phyloP scores from a whole-genome alignment of 78 protist species.

The Dictyostelium capitatum region DNA sequence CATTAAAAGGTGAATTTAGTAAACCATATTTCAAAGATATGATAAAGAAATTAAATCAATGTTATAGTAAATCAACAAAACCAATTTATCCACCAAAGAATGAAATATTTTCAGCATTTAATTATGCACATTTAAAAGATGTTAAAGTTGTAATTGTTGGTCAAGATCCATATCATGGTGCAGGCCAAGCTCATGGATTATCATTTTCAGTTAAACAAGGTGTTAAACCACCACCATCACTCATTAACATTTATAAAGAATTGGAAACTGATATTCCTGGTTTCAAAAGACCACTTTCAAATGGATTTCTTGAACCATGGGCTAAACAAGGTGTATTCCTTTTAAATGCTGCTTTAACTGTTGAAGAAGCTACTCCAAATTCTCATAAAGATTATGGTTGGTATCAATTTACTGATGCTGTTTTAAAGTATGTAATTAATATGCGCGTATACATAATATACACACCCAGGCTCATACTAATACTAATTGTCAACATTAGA shows the following conservation, averaged over 20 bases:
- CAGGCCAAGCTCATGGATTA: constrained; percentile 91
- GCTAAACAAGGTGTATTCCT: constrained; percentile 90
- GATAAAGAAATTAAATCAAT: constrained; percentile 16
- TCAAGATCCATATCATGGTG: constrained; percentile 90
- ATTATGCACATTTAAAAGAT: constrained; percentile 51
- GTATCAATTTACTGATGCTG: constrained; percentile 88
- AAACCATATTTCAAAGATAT: constrained; percentile 52
- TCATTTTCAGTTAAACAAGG: constrained; percentile 84
- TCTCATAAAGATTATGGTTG: constrained; percentile 87
- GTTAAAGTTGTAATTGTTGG: constrained; percentile 90
- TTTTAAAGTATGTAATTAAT: constrained; percentile 3
- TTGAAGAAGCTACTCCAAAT: constrained; percentile 70
- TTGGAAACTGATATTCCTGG: constrained; percentile 24
- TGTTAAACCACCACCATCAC: constrained; percentile 76
- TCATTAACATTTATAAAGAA: constrained; percentile 87
- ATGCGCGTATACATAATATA: background rate
- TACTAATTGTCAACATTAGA: background rate
- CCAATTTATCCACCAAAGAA: constrained; percentile 79
- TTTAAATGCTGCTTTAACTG: constrained; percentile 88
- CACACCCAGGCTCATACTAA: background rate
- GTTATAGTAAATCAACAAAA: background rate
- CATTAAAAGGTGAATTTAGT: constrained; percentile 4
- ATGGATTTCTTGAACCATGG: constrained; percentile 86
- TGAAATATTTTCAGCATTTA: constrained; percentile 81
- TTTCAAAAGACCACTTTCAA: constrained; percentile 46